phyloP scores from a whole-genome alignment of 2,329 filamentous ascomycete species.

The Blastomyces emzantsi region DNA sequence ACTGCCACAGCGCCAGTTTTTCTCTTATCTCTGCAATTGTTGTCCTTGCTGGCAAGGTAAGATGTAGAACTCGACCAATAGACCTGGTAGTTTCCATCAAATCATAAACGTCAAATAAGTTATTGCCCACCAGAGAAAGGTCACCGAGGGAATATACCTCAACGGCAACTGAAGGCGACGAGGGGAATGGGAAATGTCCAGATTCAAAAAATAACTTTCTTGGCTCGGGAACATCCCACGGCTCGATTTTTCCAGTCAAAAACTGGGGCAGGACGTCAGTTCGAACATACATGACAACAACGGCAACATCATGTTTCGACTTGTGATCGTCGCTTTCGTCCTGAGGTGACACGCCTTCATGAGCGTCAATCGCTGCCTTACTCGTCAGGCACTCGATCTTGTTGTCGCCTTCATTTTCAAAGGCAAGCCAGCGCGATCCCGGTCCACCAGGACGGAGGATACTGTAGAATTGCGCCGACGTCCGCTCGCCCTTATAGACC shows the following conservation, averaged over 20 bases:
- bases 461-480: constrained; percentile 52
- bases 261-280: constrained; percentile 38
- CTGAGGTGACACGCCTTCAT: constrained; percentile 39
- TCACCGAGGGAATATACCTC: constrained; percentile 34
- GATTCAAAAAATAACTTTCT: constrained; percentile 34
- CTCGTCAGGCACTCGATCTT: constrained; percentile 49
- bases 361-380: constrained; percentile 45
- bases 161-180: constrained; percentile 22
- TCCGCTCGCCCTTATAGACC: constrained; percentile 50
- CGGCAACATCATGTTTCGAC: constrained; percentile 42
- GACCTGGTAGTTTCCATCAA: constrained; percentile 33
- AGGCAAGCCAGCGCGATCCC: constrained; percentile 50
- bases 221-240: constrained; percentile 40
- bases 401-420: constrained; percentile 48
- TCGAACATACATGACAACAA: constrained; percentile 49
- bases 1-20: constrained; percentile 28
- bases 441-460: constrained; percentile 50
- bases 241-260: constrained; percentile 36
- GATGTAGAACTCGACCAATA: constrained; percentile 23
- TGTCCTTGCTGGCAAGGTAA: constrained; percentile 28
- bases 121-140: constrained; percentile 25
- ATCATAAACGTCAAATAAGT: constrained; percentile 38
- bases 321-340: constrained; percentile 31
- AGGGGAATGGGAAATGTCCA: constrained; percentile 16
- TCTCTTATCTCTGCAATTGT: constrained; percentile 31